A percentile compares a stretch with the other conserved stretches of the same genome.
Conservation (phyloP, 2,329 filamentous ascomycete species). For the Trichoderma endophyticum region DNA sequence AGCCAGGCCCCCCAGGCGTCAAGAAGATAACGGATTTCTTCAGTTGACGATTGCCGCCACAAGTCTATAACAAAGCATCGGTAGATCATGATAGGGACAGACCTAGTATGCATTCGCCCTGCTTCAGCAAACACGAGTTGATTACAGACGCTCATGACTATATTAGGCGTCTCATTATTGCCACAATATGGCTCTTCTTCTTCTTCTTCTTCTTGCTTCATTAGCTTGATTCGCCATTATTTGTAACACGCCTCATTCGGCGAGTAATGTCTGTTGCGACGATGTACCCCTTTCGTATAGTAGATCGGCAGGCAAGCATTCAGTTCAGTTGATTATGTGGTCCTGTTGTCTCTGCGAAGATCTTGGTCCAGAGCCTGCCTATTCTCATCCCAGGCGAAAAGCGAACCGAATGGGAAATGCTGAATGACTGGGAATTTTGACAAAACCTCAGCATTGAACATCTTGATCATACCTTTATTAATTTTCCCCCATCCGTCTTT, state of each 20-base stretch:
- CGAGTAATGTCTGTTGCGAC: not conserved
- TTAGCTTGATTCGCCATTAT: not conserved
- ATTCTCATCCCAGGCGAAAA: conserved; percentile 75
- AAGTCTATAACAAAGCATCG: not conserved
- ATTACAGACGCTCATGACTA: not conserved
- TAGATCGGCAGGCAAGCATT: not conserved
- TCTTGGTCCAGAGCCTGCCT: conserved; percentile 48
- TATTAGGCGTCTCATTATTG: not conserved
- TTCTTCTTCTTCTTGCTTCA: not conserved
- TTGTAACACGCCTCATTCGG: not conserved
- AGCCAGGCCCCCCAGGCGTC: not conserved
- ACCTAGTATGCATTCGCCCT: not conserved
- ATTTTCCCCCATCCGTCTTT: conserved; percentile 97
- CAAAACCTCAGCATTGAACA: conserved; percentile 96
- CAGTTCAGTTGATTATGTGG: not conserved
- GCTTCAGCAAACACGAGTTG: not conserved
- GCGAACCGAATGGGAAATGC: conserved; percentile 79
- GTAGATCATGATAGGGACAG: not conserved
- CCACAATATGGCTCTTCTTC: not conserved
- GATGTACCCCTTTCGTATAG: not conserved
- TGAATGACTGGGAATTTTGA: conserved; percentile 98
- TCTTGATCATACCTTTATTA: conserved; percentile 99
- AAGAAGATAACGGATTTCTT: conserved; percentile 2
- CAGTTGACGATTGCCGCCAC: not conserved
- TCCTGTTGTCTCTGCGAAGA: not conserved